Base-by-base conservation (phyloP, 257 asterid genomes). In the Coffea eugenioides region DNA sequence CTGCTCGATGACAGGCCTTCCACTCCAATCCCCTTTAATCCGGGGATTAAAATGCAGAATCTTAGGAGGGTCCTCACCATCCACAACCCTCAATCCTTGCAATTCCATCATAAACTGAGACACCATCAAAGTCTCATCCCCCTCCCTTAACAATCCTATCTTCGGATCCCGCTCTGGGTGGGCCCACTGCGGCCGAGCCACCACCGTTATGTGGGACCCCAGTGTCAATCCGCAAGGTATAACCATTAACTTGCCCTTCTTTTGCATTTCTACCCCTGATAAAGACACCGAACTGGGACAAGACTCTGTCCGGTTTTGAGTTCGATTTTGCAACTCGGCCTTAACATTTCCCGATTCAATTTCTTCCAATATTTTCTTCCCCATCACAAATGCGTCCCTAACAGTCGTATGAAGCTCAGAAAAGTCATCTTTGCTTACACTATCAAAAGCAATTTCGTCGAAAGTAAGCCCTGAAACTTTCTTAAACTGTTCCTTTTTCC, bases 51-150 rank as follows among this genome's bases (percentile, higher is more conserved):
- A 90, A 90, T 95, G 99, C 84, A 95, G 87, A 79, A 95, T 89
- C 90, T 87, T 92, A 2, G 99, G 99, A 0, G 99, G 97, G 66
- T 91, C 99, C 90, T 95, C 98, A 25, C 98, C 97, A 84, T 93
- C 98, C 85, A 93, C 98, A 82, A 87, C 86, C 81, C 86, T 88
- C 89, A 93, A 82, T 51, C 97, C 99, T 82, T 93, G 98, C 88
- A 95, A 81, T 82, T 95, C 99, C 92, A 95, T 88, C 85, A 87
- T 84, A 84, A 95, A 95, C 90, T 93, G 98, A 1, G 96, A 91
- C 45, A 89, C 92, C 94, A 85, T 80, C 25, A 68, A 72, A n/a
- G 59, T 78, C 82, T 74, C 84, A 34, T 84, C 86, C 21, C 64
- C 84, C 16, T 69, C 85, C 80, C 71, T 89, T 67, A 83, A 56